Base-by-base conservation (phyloP, 352 stramenopile genomes). In the Aphanomyces astaci region DNA sequence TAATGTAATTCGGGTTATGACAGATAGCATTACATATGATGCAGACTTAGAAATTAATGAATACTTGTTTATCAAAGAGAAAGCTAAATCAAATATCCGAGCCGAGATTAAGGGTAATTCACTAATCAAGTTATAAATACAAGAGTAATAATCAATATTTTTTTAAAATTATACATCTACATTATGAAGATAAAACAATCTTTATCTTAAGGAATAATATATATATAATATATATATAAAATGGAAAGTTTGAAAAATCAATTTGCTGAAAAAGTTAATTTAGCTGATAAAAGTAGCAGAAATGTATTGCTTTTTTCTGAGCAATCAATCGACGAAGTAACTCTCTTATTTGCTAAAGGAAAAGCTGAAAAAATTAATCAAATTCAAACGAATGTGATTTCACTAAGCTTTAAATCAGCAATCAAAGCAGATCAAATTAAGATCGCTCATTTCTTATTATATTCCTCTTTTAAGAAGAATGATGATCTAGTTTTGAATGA, bases 401-500 rank as follows among this genome's bases (percentile, higher is more conserved):
- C 39, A 46, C 39, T 46, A 17, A 46, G 39, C 39, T 46, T 46
- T 17, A 46, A 46, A 17, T 46, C 39, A 17, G 39, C 39, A 46
- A 46, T 46, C 39, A 46, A 46, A 17, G 39, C 39, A 46, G 39
- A 46, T 9, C 39, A 46, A 46, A 46, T 54, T 28, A 54, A 54
- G 46, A 54, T 54, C 27, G 17, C 46, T 9, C 17, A 54, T 54
- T 54, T 54, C 46, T 22, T 54, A 54, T 54, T 54, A 54, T 54
- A 54, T 54, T 54, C 46, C 46, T 54, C 46, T 54, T 54, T 54
- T 22, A 54, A 54, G 46, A 54, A 54, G 46, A 54, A 54, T 54
- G 46, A 54, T 54, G 46, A 54, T 54, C 46, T 54, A 54, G 46
- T 54, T 54, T 54, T 54, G 46, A 54, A 54, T 54, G 46, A 54